Evolutionary conservation across 164 flowering plant species (phyloP), one percentile per base, ranked within the genome.

Genomic region (Vitis vinifera): DNA sequence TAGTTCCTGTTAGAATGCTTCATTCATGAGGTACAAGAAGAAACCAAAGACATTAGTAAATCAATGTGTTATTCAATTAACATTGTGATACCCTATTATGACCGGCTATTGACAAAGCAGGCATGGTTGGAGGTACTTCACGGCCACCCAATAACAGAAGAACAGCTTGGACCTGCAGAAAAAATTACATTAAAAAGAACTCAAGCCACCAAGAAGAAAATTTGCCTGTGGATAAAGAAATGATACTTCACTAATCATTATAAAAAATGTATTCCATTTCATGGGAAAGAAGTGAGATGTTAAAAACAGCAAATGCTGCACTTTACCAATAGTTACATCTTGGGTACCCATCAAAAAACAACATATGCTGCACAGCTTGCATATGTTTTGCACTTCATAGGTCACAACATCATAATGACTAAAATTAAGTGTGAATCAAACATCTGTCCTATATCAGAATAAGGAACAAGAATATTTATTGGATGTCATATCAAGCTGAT

Each of bases 151-250:
- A 62, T 53, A 87, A 70, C 37, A 85, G 71, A 47, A 87, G 82
- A 31, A 87, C 91, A 16, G 87, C 84, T 73, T 87, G 88, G 65
- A 87, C 88, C 91, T 87, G 85, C 76, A 71, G 14, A 62, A 51
- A 37, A 37, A 37, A 37, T 37, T 23, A 60, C 44, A 44, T 14
- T n/a, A 3, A 70, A 65, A 53, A 69, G 50, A 15, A 52, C 51
- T 44, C 11, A 2, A 52, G 62, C 44, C 55, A 63, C 57, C 62
- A 59, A 10, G 44, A 27, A 12, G 51, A 31, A 55, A 15, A 5
- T 29, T 5, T 30, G 13, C 10, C 50, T 16, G 6, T 10, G 17
- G 13, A 31, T 16, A 55, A 5, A 11, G 14, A 30, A 66, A 44
- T 51, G 29, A 53, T 31, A 66, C 59, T 66, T 31, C 4, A 55